phyloP scores from a whole-genome alignment of 2,329 filamentous ascomycete species.

The Pleurostoma richardsiae region DNA sequence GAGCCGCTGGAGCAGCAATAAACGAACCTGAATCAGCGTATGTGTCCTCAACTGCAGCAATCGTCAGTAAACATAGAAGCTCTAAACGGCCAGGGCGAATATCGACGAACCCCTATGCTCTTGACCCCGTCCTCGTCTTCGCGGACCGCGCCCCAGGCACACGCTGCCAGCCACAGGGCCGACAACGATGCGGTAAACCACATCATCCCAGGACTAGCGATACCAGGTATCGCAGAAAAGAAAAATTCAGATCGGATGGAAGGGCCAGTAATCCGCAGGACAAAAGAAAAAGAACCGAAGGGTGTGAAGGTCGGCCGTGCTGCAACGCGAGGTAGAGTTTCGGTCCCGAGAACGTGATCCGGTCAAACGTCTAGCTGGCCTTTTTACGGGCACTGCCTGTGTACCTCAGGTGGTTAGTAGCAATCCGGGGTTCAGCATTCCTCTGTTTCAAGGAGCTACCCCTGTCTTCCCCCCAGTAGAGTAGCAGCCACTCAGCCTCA shows the following conservation, averaged over 20 bases:
- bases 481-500: background rate
- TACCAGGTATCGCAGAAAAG: no score
- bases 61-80: background rate
- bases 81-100: background rate
- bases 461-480: slow-evolving; percentile 4
- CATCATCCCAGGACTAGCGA: slow-evolving; percentile 26
- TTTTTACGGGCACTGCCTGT: slow-evolving; percentile 10
- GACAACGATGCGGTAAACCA: slow-evolving; percentile 39
- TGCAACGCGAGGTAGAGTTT: no score
- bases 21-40: slow-evolving; percentile 70
- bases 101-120: slow-evolving; percentile 41
- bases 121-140: slow-evolving; percentile 46
- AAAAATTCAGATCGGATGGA: no score
- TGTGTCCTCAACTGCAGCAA: slow-evolving; percentile 72
- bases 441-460: slow-evolving; percentile 8
- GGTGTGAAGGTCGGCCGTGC: no score
- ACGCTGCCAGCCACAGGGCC: slow-evolving; percentile 42
- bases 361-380: slow-evolving; percentile 17
- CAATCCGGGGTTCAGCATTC: slow-evolving; percentile 5
- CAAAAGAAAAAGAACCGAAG: no score
- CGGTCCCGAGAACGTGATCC: no score
- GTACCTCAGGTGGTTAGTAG: background rate
- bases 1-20: slow-evolving; percentile 6
- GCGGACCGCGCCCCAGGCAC: slow-evolving; percentile 40
- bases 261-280: no score